phyloP scores from a whole-genome alignment of 768 basidiomycete genomes.

The Suillus plorans region DNA sequence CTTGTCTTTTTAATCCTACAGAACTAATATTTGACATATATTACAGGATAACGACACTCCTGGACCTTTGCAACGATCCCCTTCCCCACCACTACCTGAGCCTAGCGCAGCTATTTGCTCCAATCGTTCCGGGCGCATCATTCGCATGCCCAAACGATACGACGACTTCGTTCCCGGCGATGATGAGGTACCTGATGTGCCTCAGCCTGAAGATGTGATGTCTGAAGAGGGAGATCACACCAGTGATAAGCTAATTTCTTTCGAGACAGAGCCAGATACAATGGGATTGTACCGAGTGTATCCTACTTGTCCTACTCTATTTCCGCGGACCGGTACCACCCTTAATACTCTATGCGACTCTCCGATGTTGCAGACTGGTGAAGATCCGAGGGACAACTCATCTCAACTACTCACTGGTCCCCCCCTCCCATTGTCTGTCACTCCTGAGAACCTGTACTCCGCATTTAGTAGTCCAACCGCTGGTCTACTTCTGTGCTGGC shows the following conservation, averaged over 20 bases:
- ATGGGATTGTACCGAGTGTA: slow-evolving; percentile 11
- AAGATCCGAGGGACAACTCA: too few species aligned
- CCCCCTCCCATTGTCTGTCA: not conserved
- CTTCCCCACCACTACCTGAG: too few species aligned
- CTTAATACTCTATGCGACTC: slow-evolving; percentile 1
- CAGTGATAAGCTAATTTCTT: not conserved
- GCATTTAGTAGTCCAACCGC: not conserved
- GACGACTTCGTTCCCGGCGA: slow-evolving; percentile 5
- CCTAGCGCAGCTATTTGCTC: not conserved
- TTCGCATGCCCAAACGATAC: slow-evolving; percentile 3
- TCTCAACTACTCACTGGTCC: not conserved
- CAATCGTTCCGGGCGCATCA: not conserved
- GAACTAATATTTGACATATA: not conserved
- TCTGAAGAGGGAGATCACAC: not conserved
- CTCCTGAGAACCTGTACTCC: not conserved
- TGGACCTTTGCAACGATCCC: too few species aligned
- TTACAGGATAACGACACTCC: not conserved
- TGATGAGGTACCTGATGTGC: not conserved
- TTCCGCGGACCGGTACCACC: not conserved
- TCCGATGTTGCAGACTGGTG: not conserved
- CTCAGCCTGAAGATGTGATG: not conserved
- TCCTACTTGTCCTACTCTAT: not conserved
- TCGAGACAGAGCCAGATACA: not conserved
- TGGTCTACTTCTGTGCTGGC: slow-evolving; percentile 30
- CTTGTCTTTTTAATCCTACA: too few species aligned